Evolutionary conservation across 73 alveolate genomes (phyloP).

Genomic region (Tetrahymena elliotti): DNA sequence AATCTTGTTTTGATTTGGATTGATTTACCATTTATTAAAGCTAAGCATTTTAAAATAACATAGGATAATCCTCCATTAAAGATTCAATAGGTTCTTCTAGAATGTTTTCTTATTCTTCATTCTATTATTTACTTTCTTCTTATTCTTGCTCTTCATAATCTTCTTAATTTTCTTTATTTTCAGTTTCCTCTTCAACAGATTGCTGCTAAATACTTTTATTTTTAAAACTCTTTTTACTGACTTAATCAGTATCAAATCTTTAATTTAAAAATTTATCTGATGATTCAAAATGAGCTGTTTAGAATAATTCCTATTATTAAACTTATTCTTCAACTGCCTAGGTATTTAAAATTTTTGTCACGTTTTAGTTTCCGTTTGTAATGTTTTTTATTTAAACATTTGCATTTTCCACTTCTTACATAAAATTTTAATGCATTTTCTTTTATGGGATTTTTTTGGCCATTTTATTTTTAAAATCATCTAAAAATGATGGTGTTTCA

Average conservation of each 20-base stretch:
- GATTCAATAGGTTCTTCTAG: not conserved
- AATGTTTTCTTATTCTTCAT: not conserved
- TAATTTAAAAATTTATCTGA: not conserved
- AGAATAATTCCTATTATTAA: not conserved
- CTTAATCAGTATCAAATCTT: not conserved
- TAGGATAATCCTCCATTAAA: not conserved
- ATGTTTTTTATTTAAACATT: not conserved
- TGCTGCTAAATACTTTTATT: not conserved
- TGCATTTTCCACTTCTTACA: not conserved
- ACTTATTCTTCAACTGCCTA: not conserved
- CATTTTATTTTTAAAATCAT: not conserved
- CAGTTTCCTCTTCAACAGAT: not conserved
- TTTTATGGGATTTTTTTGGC: not conserved
- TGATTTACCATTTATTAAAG: not conserved
- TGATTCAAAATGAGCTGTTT: not conserved
- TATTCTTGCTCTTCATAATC: not conserved
- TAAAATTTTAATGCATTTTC: not conserved
- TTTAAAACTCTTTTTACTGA: not conserved
- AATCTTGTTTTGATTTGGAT: not conserved
- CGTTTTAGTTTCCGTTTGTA: no score
- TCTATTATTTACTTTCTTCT: not conserved
- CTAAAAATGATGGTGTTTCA: not conserved
- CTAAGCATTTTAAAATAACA: not conserved
- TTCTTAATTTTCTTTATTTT: not conserved
- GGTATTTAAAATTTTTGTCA: no score